Evolutionary conservation across 768 basidiomycete species (phyloP).

Genomic region (Cantharellus anzutake): DNA sequence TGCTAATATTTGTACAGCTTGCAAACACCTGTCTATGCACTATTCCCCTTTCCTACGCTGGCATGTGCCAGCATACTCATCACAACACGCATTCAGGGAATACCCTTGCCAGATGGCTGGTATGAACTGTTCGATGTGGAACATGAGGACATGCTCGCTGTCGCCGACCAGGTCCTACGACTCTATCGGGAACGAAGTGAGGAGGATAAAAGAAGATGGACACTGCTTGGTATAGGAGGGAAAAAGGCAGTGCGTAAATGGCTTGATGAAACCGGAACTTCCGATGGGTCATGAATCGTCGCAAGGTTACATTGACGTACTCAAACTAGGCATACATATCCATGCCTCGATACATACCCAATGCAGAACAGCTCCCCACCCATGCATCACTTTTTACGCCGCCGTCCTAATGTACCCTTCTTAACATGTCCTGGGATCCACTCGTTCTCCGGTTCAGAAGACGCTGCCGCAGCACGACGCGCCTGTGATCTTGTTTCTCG

Average conservation of each 20-base stretch:
- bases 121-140: slow-evolving; percentile 87
- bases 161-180: slow-evolving; percentile 70
- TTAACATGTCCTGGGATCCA: slow-evolving; percentile 7
- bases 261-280: slow-evolving; percentile 35
- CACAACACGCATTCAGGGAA: slow-evolving; percentile 45
- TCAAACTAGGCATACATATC: neutral
- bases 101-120: slow-evolving; percentile 70
- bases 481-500: neutral
- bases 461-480: neutral
- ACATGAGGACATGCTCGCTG: slow-evolving; percentile 75
- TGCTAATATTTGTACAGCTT: slow-evolving; percentile 30
- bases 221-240: slow-evolving; percentile 38
- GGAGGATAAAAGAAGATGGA: slow-evolving; percentile 22
- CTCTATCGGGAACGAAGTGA: slow-evolving; percentile 40
- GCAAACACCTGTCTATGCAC: slow-evolving; percentile 81
- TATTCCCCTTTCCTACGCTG: slow-evolving; percentile 78
- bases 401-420: neutral
- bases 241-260: slow-evolving; percentile 71
- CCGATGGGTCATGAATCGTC: neutral
- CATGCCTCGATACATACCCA: neutral
- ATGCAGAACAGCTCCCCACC: neutral
- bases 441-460: slow-evolving; percentile 6
- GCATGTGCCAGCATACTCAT: slow-evolving; percentile 82
- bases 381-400: neutral
- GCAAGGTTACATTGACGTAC: neutral